Percentiles rank a stretch among this genome's conserved stretches.
Conservation (phyloP, 202 grass and related monocot genomes). For the Musa balbisiana region DNA sequence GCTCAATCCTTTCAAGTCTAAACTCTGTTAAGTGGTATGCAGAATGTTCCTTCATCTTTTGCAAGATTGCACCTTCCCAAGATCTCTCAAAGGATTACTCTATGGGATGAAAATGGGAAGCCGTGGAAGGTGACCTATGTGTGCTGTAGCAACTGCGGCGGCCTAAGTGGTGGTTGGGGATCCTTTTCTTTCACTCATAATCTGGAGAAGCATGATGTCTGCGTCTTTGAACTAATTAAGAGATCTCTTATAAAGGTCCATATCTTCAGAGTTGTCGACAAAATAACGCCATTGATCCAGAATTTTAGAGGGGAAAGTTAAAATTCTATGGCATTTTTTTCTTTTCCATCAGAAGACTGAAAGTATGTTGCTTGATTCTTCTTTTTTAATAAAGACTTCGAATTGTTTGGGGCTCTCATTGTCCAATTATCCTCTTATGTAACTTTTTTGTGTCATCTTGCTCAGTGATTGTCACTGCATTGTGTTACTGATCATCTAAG, state of each 20-base stretch:
- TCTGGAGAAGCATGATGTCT: slow-evolving; percentile 68
- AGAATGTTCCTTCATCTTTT: slow-evolving; percentile 54
- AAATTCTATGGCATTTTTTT: background rate
- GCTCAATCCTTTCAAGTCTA: background rate
- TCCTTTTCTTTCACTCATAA: slow-evolving; percentile 61
- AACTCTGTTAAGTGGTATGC: slow-evolving; percentile 20
- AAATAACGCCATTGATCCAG: slow-evolving; percentile 40
- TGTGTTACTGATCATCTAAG: too few relatives aligned
- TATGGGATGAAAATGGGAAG: slow-evolving; percentile 73
- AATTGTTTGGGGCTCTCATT: too few relatives aligned
- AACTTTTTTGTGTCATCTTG: too few relatives aligned
- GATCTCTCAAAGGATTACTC: slow-evolving; percentile 41
- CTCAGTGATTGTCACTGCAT: too few relatives aligned
- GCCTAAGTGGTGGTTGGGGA: slow-evolving; percentile 79
- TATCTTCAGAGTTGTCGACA: slow-evolving; percentile 66
- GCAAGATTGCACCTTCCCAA: slow-evolving; percentile 47
- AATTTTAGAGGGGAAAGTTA: background rate
- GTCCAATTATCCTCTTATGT: too few relatives aligned
- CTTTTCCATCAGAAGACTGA: background rate
- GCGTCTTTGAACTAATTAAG: slow-evolving; percentile 66
- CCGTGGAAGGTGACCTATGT: slow-evolving; percentile 62
- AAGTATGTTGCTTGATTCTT: background rate
- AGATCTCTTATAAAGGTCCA: slow-evolving; percentile 70
- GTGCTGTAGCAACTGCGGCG: slow-evolving; percentile 31
- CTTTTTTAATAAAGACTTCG: background rate